Evolutionary conservation across 2,329 filamentous ascomycete genomes (phyloP).

Genomic region (Orbilia oligospora): DNA sequence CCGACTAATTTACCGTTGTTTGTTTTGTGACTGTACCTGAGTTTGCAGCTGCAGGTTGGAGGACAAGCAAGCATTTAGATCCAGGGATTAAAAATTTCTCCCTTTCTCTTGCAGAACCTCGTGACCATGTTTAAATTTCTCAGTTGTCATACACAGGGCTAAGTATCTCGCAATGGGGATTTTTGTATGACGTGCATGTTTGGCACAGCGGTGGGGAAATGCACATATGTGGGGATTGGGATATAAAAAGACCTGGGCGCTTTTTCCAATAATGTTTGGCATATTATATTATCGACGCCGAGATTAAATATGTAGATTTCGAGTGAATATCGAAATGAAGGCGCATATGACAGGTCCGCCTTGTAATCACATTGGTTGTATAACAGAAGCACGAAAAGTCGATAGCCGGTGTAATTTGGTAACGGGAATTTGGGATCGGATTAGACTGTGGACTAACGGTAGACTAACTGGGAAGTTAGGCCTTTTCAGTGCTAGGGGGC

Average conservation of each 20-base stretch:
- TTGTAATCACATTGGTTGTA: conserved; percentile 26
- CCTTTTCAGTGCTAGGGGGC: conserved; percentile 41
- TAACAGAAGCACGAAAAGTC: conserved; percentile 7
- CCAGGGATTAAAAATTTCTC: neutral
- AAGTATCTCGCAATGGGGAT: neutral
- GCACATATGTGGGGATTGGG: conserved; percentile 21
- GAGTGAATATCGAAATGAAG: conserved; percentile 5
- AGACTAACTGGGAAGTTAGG: conserved; percentile 45
- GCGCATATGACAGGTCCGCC: conserved; percentile 28
- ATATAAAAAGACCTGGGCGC: conserved; percentile 21
- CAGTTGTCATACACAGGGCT: neutral
- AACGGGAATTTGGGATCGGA: conserved; percentile 52
- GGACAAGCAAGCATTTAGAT: neutral
- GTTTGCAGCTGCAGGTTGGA: conserved; percentile 4
- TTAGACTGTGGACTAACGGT: conserved; percentile 33
- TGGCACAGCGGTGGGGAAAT: conserved; percentile 19
- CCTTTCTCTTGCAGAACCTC: neutral
- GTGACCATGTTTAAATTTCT: conserved; percentile 13
- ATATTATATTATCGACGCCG: conserved; percentile 11
- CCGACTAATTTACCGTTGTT: neutral
- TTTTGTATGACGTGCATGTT: conserved; percentile 48
- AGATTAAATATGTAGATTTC: conserved; percentile 5
- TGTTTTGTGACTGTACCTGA: conserved; percentile 13
- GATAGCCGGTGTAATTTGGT: conserved; percentile 38
- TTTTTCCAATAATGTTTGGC: conserved; percentile 28